Evolutionary conservation across 306 rosid species (phyloP).

Genomic region (Trichosanthes truncata): DNA sequence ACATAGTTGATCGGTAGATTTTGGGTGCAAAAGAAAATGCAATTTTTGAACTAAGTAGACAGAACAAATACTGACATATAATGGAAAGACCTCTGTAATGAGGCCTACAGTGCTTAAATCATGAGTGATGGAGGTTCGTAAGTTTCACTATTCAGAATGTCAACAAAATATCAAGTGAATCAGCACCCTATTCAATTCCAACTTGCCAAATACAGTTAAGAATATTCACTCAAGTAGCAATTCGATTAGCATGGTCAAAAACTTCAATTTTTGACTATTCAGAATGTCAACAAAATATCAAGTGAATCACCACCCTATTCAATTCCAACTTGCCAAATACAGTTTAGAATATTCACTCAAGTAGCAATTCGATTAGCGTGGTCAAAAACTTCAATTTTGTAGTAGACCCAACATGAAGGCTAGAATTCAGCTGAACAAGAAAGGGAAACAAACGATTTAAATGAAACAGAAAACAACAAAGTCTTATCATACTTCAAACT

Average conservation of each 20-base stretch:
- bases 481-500: slow-evolving; percentile 41
- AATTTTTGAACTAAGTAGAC: neutral
- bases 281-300: slow-evolving; percentile 1
- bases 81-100: neutral
- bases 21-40: neutral
- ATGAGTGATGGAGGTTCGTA: neutral
- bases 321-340: neutral
- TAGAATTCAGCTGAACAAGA: neutral
- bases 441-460: neutral
- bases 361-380: neutral
- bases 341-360: neutral
- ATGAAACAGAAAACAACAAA: slow-evolving; percentile 1
- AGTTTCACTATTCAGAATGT: neutral
- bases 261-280: neutral
- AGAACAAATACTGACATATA: neutral
- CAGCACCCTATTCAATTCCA: neutral
- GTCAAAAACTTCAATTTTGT: neutral
- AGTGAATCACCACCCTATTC: neutral
- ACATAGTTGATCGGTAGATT: neutral
- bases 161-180: neutral
- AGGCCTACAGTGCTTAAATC: neutral
- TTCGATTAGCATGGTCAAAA: neutral
- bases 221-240: neutral
- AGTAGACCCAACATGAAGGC: neutral
- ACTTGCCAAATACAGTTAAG: neutral